These are phyloP conservation scores for Micromonas commoda DNA, from an alignment of 139 green algal species.

Conservation along the genomic window DNA sequence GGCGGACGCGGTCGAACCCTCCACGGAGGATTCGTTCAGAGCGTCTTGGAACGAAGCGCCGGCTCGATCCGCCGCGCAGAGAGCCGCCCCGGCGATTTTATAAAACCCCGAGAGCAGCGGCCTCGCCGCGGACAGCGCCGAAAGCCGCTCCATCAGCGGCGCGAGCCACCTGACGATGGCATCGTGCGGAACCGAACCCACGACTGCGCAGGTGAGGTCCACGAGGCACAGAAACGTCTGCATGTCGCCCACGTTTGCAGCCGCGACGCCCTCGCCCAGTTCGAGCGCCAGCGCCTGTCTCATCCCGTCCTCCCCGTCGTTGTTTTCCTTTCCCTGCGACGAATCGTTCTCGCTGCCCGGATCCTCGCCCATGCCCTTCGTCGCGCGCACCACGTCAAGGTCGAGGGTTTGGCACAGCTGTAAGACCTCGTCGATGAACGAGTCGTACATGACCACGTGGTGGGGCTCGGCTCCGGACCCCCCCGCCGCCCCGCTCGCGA, in stretches of 20 bases:
- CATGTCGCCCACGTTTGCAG: constrained; percentile 11
- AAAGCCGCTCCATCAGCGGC: not conserved
- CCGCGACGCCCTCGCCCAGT: not conserved
- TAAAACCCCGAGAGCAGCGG: constrained; percentile 15
- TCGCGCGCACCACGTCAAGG: not conserved
- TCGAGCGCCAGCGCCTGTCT: not conserved
- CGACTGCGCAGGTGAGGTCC: not conserved
- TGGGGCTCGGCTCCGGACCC: too few species aligned
- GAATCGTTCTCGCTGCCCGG: not conserved
- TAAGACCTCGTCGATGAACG: constrained; percentile 3
- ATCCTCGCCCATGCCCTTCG: not conserved
- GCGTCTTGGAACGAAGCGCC: not conserved
- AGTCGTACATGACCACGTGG: not conserved
- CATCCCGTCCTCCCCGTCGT: too few species aligned
- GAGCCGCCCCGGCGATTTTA: not conserved
- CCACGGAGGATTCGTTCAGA: not conserved
- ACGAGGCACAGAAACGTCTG: constrained; percentile 18
- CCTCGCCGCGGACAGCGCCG: not conserved
- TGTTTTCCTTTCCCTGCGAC: not conserved
- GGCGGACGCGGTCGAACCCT: not conserved
- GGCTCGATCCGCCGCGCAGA: not conserved
- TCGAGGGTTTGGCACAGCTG: constrained; percentile 9
- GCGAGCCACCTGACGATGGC: not conserved
- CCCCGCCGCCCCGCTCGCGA: too few species aligned
- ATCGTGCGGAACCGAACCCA: not conserved